Base-by-base conservation (phyloP, 2,329 filamentous ascomycete genomes). In the Laburnicola sp. region DNA sequence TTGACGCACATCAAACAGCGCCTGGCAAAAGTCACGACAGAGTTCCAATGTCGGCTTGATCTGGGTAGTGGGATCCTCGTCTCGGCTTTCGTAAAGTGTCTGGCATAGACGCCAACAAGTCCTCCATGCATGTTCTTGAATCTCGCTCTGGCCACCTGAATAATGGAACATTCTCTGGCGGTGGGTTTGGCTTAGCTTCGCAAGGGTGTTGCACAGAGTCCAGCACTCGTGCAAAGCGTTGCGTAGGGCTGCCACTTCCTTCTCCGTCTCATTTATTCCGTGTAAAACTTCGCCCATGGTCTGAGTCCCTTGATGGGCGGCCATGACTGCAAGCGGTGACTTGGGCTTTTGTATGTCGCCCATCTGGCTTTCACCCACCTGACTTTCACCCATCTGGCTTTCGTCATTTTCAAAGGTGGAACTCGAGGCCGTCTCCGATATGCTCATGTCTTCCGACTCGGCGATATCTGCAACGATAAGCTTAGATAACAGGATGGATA, bases 41-140 rank as follows among this genome's bases (percentile, higher is more conserved):
- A 96, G 78, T 69, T 96, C 91, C 32, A 97, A 76, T 1, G 90
- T 95, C 21, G 86, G 84, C 50, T 83, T 81, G 37, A 92, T 85
- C 54, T 87, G 85, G 28, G 83, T 82, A 45, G 86, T 82, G 28
- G 84, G 78, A 46, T 86, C 81, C 57, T 91, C 86, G 49, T 93
- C 85, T 45, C 86, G 82, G 58, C 87, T 90, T 54, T 91, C 84
- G 68, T 97, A 97, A 2, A 97, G 81, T 51, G 88, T 87, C 69
- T 96, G 90, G 68, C 92, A 97, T 23, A 97, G 78, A 62, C 87
- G 88, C 93, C 92, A 97, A 74, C 92, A 97, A 55, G 88, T 89
- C 71, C 89, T 91, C 93, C 92, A 97, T 0, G 92, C 91, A 62
- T 88, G 87, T 69, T 96, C 90, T 66, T 96, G 89, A 26, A 87